Base-by-base conservation (phyloP, 2,329 filamentous ascomycete genomes). In the Claviceps sorghi region DNA sequence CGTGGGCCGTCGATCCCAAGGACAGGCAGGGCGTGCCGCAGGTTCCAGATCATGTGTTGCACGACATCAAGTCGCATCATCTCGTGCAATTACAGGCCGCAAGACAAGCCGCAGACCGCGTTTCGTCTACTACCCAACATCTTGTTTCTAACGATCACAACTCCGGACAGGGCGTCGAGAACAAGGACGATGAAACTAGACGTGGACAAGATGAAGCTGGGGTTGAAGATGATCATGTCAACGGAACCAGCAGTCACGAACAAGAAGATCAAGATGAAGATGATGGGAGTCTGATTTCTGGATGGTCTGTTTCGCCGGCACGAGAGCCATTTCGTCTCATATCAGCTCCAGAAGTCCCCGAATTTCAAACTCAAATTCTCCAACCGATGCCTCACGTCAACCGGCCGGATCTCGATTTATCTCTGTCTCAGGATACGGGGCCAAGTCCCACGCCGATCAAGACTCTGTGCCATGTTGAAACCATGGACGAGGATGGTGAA, bases 31-130 rank as follows among this genome's bases (percentile, higher is more conserved):
- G 60, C 2, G 34, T 59, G 3, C 55, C 57, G 43, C 66, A 69
- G 46, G 56, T 73, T 11, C 72, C 72, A 1, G 52, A 55, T 2
- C 59, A 65, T 41, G 64, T 72, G 10, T 51, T 72, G 19, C 55
- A 69, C 40, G 60, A 59, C 2, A 51, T 67, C 7, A 64, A 58
- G 48, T 55, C 59, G 48, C 56, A 59, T 1, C 60, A 64, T 48
- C 26, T 42, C 32, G 22, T 32, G 45, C 36, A 38, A 36, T 38
- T 29, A 43, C 44, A 52, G 45, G 51, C 48, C n/a, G 22, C 44
- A 44, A 46, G 49, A n/a, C 50, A 47, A 10, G 21, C 29, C 9
- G 29, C 26, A 21, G 26, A 26, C 26, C 43, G 13, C 17, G 11
- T 9, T n/a, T 22, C 34, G 43, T 34, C 44, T 40, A 5, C n/a